phyloP scores from a whole-genome alignment of 768 basidiomycete species.

The Phylloporus sp. region DNA sequence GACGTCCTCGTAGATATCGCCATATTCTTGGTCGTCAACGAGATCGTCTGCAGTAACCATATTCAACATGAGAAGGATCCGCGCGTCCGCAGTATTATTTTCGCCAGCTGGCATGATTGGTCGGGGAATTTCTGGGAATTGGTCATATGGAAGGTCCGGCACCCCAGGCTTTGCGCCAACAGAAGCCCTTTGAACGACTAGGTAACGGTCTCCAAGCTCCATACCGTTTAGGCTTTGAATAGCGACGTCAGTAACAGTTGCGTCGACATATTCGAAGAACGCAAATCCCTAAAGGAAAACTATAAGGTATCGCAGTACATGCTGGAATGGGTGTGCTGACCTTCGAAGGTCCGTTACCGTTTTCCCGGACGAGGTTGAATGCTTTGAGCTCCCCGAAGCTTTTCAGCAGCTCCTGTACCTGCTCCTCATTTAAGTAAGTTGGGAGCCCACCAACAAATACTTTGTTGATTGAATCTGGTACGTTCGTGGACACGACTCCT shows the following conservation, averaged over 20 bases:
- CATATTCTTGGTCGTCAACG: conserved; percentile 84
- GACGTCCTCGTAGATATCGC: conserved; percentile 91
- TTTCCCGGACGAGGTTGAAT: conserved; percentile 97
- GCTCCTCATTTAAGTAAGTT: conserved; percentile 93
- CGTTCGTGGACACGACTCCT: conserved; percentile 93
- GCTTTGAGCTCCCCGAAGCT: conserved; percentile 96
- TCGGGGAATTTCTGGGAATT: conserved; percentile 77
- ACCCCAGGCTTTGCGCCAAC: conserved; percentile 81
- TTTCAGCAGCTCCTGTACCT: conserved; percentile 96
- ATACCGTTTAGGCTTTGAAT: conserved; percentile 96
- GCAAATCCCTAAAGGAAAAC: conserved; percentile 78
- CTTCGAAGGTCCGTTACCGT: conserved; percentile 83
- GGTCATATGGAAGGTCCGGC: conserved; percentile 67
- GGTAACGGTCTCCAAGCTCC: conserved; percentile 92
- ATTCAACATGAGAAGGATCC: conserved; percentile 95
- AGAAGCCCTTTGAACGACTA: conserved; percentile 95
- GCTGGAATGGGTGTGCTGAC: conserved; percentile 34
- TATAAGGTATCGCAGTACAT: background rate
- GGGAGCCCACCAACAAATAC: conserved; percentile 96
- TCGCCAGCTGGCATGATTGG: conserved; percentile 87
- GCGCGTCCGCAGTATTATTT: conserved; percentile 51
- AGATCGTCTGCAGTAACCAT: conserved; percentile 97
- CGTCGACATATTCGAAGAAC: conserved; percentile 97
- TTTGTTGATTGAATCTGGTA: conserved; percentile 97
- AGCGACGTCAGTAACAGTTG: conserved; percentile 85